Conservation (phyloP, 345 rosid species). For the Erysimum cheiranthoides region DNA sequence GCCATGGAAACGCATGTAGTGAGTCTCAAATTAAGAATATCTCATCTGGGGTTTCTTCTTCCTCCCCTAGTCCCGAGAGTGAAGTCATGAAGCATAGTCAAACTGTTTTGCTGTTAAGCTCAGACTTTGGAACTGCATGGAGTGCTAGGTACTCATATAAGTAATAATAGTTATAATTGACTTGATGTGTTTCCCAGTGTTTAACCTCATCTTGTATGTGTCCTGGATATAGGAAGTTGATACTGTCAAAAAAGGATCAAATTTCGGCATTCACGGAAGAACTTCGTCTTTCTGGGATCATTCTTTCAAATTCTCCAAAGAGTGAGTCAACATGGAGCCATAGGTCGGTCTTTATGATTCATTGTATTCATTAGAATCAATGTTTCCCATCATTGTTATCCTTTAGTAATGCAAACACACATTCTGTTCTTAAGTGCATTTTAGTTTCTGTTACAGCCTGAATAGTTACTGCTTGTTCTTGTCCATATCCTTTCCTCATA, state of each 20-base stretch:
- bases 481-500: background rate
- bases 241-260: slow-evolving; percentile 58
- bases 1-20: slow-evolving; percentile 5
- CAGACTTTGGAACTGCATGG: slow-evolving; percentile 92
- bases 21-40: slow-evolving; percentile 28
- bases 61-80: slow-evolving; percentile 42
- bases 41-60: slow-evolving; percentile 15
- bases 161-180: background rate
- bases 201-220: slow-evolving; percentile 21
- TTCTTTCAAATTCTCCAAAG: slow-evolving; percentile 85
- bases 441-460: slow-evolving; percentile 5
- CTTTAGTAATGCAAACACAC: background rate
- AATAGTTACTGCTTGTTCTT: slow-evolving; percentile 3
- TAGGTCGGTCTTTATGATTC: slow-evolving; percentile 52
- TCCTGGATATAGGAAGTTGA: slow-evolving; percentile 62
- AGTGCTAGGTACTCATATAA: slow-evolving; percentile 69
- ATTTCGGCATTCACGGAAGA: slow-evolving; percentile 59
- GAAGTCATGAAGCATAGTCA: slow-evolving; percentile 78
- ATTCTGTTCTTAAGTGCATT: slow-evolving; percentile 4
- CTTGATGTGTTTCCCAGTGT: slow-evolving; percentile 14
- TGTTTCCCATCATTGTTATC: background rate
- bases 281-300: slow-evolving; percentile 71
- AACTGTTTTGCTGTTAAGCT: slow-evolving; percentile 75
- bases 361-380: background rate
- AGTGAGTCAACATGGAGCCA: slow-evolving; percentile 97